phyloP scores from a whole-genome alignment of 352 stramenopile species.

The Globisporangium viniferum region DNA sequence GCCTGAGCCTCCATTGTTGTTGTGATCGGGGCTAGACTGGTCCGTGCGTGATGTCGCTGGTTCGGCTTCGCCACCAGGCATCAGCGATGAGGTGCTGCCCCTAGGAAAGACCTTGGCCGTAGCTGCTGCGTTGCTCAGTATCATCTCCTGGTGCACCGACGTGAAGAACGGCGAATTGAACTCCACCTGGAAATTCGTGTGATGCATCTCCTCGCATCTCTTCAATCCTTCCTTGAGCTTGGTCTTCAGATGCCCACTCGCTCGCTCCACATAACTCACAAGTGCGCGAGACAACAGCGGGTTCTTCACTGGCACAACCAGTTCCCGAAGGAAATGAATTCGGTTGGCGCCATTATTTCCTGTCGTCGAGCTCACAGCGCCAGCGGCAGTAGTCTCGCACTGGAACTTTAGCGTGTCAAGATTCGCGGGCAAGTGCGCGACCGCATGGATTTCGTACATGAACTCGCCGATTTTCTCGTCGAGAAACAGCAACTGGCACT shows the following conservation, averaged over 20 bases:
- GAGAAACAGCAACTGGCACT: conserved; percentile 88
- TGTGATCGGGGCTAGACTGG: background rate
- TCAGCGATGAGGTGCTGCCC: conserved; percentile 6
- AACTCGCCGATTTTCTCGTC: conserved; percentile 94
- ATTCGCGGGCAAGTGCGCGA: conserved; percentile 69
- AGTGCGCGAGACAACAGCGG: conserved; percentile 71
- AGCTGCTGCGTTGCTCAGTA: conserved; percentile 22
- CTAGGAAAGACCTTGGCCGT: conserved; percentile 4
- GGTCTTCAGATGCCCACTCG: conserved; percentile 59
- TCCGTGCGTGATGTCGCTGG: conserved; percentile 10
- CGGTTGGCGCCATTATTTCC: conserved; percentile 13
- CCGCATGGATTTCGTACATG: conserved; percentile 87
- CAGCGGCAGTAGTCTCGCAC: conserved; percentile 42
- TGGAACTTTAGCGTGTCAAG: conserved; percentile 82
- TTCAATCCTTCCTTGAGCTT: conserved; percentile 81
- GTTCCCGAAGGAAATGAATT: conserved; percentile 60
- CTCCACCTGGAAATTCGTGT: conserved; percentile 61
- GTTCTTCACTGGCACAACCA: conserved; percentile 86
- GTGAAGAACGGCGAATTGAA: conserved; percentile 90
- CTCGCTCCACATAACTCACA: conserved; percentile 54
- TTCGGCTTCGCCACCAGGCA: background rate
- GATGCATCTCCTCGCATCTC: conserved; percentile 69
- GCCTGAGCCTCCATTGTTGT: conserved; percentile 1
- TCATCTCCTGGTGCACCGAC: conserved; percentile 52
- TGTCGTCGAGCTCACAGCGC: conserved; percentile 7